Evolutionary conservation across 345 rosid species (phyloP).

Genomic region (Salix caprea): DNA sequence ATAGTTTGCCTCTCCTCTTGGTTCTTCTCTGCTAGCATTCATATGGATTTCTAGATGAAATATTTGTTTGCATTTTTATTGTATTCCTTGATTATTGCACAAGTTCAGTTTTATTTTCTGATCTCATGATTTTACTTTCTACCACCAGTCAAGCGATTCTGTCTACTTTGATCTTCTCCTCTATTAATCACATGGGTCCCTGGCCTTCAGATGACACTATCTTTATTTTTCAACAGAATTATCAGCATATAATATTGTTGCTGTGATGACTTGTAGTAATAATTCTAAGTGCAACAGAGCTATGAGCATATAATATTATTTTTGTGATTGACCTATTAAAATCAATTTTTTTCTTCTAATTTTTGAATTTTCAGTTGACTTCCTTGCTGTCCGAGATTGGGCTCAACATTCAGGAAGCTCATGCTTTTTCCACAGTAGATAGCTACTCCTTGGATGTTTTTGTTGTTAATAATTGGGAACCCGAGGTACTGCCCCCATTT

Average conservation of each 20-base stretch:
- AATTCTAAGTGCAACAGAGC: background rate
- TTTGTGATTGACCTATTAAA: background rate
- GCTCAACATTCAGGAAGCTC: conserved; percentile 73
- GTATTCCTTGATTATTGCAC: background rate
- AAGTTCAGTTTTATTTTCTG: background rate
- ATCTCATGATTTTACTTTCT: background rate
- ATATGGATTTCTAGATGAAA: background rate
- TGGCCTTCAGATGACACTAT: background rate
- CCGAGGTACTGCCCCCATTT: conserved; percentile 38
- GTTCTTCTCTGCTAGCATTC: background rate
- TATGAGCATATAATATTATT: background rate
- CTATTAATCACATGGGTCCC: background rate
- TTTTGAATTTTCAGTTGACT: conserved; percentile 50
- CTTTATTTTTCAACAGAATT: background rate
- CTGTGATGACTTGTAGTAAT: background rate
- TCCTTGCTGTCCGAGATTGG: conserved; percentile 56
- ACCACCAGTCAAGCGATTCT: background rate
- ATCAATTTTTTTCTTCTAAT: background rate
- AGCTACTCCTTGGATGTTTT: conserved; percentile 75
- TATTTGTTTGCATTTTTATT: background rate
- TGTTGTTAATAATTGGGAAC: conserved; percentile 57
- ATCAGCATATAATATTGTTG: background rate
- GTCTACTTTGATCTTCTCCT: background rate
- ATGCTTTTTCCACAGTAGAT: conserved; percentile 63
- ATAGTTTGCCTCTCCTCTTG: background rate